Conservation (phyloP, 1,284 basidiomycete genomes). For the Meripilus lineatus region DNA sequence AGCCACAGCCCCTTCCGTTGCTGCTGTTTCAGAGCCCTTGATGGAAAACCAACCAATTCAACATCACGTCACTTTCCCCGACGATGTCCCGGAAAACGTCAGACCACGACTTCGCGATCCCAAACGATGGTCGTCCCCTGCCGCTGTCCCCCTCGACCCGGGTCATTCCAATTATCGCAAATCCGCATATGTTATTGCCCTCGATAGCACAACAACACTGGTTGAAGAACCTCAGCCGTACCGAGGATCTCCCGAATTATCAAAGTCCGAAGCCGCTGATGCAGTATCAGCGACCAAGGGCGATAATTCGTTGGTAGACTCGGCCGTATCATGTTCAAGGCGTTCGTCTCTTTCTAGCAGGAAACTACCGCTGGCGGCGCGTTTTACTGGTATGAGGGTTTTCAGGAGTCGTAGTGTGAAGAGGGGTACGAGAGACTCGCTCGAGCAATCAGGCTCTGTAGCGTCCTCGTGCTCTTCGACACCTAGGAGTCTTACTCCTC, state of each 20-base stretch:
- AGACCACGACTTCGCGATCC: not conserved
- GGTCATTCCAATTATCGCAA: not conserved
- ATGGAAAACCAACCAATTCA: not conserved
- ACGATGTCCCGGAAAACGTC: not conserved
- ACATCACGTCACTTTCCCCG: constrained; percentile 2
- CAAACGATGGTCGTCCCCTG: constrained; percentile 12
- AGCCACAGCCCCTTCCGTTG: not conserved
- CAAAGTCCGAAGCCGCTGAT: constrained; percentile 8
- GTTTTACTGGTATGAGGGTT: constrained; percentile 3
- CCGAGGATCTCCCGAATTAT: constrained; percentile 10
- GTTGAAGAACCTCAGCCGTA: constrained; percentile 5
- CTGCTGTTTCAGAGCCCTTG: not conserved
- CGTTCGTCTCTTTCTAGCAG: not conserved
- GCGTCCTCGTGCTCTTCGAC: constrained; percentile 3
- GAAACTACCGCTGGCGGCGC: not conserved
- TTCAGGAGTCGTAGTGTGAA: constrained; percentile 6
- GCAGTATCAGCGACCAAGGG: no score
- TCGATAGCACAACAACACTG: constrained; percentile 12
- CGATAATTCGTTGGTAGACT: no score
- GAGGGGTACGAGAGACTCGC: not conserved
- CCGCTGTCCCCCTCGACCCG: not conserved
- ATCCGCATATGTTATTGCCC: not conserved
- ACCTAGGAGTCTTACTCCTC: not conserved
- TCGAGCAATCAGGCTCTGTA: not conserved
- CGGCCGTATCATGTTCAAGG: no score